Evolutionary conservation across 208 protist species (phyloP), one percentile per base, ranked within the genome.

Genomic region (Trypanosoma vivax): DNA sequence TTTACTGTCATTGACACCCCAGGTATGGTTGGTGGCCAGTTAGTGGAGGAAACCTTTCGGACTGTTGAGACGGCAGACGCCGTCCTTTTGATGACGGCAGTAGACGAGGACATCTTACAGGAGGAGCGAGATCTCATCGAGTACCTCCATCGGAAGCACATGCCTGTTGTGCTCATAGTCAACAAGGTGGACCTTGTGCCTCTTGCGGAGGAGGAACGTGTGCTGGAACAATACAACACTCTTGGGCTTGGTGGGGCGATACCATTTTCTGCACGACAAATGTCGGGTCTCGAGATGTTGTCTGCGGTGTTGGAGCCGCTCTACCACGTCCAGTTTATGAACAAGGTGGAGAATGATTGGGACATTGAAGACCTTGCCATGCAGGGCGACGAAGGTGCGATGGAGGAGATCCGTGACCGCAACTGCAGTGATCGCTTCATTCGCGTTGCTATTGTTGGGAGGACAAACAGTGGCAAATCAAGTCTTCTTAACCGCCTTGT

Each of bases 401-500:
- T 96, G 81, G 86, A 90, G 50, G 79, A 91, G 37, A 88, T 96
- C 24, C 81, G 82, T 13, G 69, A 92, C 35, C 78, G 83, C 37
- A 94, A 94, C 66, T 73, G 60, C 57, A 76, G 67, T 3, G 86
- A 92, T 34, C 73, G 74, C 27, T 88, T 75, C 56, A 90, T 96
- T 43, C 81, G 91, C 11, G 81, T 97, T 24, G 90, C 87, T 0
- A 78, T 97, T 23, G 81, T 97, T 4, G 94, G 94, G 25, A 78
- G 89, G 48, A 89, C 88, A 28, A 97, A 97, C 69, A 85, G 78
- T 56, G 94, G 94, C 19, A 97, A 97, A 55, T 94, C 79, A 18
- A 97, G 88, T 31, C 67, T 97, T 4, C 73, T 97, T 33, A 97
- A 97, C 65, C 76, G 90, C 18, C 79, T 97, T 14, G 75, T 96